Percentiles rank a stretch among this genome's conserved stretches.
phyloP scores from a whole-genome alignment of 2,329 filamentous ascomycete genomes.

The Trichoderma koningii region DNA sequence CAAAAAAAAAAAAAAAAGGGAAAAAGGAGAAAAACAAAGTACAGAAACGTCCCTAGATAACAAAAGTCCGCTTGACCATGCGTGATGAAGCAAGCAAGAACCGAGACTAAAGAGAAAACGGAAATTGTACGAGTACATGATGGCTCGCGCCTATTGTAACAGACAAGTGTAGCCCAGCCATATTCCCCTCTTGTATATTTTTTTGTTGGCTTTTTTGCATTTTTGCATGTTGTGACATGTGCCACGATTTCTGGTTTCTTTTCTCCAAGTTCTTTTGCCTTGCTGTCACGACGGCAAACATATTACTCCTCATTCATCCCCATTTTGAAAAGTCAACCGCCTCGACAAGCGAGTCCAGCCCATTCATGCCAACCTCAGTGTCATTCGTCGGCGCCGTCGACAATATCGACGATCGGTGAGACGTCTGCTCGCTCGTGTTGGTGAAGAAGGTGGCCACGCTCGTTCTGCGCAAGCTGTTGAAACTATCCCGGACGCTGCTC shows the following conservation, averaged over 20 bases:
- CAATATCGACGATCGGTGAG: constrained; percentile 60
- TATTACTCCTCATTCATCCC: constrained; percentile 34
- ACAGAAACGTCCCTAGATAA: neutral
- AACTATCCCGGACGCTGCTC: constrained; percentile 60
- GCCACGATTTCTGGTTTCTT: too few species aligned
- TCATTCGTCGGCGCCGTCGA: constrained; percentile 57
- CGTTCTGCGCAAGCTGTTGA: constrained; percentile 61
- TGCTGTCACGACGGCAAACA: neutral
- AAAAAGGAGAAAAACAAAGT: constrained; percentile 10
- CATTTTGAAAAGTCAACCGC: constrained; percentile 46
- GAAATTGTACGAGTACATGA: constrained; percentile 19
- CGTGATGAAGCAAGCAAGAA: neutral
- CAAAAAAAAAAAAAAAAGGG: constrained; percentile 15
- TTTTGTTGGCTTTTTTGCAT: neutral
- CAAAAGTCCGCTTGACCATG: constrained; percentile 10
- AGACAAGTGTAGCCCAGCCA: constrained; percentile 13
- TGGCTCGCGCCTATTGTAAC: constrained; percentile 24
- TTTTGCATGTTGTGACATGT: too few species aligned
- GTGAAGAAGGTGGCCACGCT: constrained; percentile 67
- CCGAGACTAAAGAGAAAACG: neutral
- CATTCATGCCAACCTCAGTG: constrained; percentile 49
- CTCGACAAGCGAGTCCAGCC: constrained; percentile 40
- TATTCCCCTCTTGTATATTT: constrained; percentile 1
- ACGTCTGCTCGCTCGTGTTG: constrained; percentile 56
- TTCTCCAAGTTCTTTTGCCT: too few species aligned